Evolutionary conservation across 2,329 filamentous ascomycete species (phyloP).

Genomic region (Corniculantispora saksenae): DNA sequence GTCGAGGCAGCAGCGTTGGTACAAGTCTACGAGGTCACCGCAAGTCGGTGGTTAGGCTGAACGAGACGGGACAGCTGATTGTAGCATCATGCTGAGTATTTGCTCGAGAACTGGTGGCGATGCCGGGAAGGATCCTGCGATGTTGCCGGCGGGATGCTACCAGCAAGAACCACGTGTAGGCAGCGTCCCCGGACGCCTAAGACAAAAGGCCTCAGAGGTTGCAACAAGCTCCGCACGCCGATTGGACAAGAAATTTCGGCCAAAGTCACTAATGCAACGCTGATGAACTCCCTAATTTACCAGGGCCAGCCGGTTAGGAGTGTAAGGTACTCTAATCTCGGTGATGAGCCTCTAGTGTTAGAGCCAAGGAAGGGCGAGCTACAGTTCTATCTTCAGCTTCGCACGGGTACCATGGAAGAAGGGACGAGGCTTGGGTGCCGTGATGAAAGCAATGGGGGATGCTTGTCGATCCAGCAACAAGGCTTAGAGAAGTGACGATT

Average conservation of each 20-base stretch:
- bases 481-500: background rate
- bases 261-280: slow-evolving; percentile 2
- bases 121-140: background rate
- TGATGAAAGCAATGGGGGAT: background rate
- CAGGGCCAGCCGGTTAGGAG: background rate
- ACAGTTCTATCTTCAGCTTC: background rate
- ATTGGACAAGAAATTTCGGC: slow-evolving; percentile 2
- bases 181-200: background rate
- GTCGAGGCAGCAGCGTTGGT: background rate
- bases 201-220: background rate
- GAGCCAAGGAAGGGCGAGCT: background rate
- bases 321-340: background rate
- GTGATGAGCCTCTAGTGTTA: background rate
- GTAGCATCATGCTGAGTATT: background rate
- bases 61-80: background rate
- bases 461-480: background rate
- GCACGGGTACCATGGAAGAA: too few species aligned
- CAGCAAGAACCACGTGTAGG: background rate
- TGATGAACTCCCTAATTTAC: slow-evolving; percentile 3
- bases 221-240: background rate
- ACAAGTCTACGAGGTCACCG: too few species aligned
- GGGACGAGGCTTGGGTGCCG: too few species aligned
- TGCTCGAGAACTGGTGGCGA: background rate
- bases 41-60: background rate
- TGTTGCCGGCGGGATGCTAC: background rate